Evolutionary conservation across 2,329 filamentous ascomycete species (phyloP), one percentile per base, ranked within the genome.

Genomic region (Alternaria burnsii): DNA sequence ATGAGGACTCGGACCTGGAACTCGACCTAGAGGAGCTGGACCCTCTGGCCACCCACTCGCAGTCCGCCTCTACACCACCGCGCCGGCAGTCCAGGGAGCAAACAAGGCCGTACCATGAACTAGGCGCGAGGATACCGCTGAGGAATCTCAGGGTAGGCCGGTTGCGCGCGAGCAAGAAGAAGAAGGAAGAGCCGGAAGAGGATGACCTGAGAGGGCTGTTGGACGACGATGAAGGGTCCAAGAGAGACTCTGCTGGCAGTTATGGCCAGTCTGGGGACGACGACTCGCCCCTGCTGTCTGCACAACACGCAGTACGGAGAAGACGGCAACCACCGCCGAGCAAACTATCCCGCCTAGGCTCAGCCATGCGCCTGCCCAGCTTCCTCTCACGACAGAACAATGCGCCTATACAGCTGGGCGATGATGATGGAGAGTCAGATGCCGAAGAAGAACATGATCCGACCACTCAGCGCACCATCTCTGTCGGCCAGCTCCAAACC

Each of bases 11-110:
- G 51, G 91, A 94, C 76, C 87, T 90, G 69, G 89, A 92, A 65
- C 84, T 95, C 72, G 90, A 94, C 71, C 85, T 93, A 69, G 86
- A 92, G 73, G 92, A 94, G 82, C 88, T 95, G 68, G 91, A 94
- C 75, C 91, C 91, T 56, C 75, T 74, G 59, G 63, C 70, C 44
- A 63, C 73, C n/a, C 70, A 71, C 38, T 63, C 71, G 11, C 62
- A 68, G 38, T 42, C 70, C 9, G 55, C 67, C n/a, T 36, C 63
- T 30, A 68, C 74, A 9, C 73, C 73, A 44, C 69, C 73, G 7
- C 71, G 61, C 41, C 71, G 67, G 12, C 65, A 55, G 47, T 77
- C 76, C 4, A 73, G 70, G 41, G 74, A 79, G 48, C 68, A 74
- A 53, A 61, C 63, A 18, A 69, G 70, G 47, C 73, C 74, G 7